Evolutionary conservation across 805 yeast genomes (phyloP).

Genomic region (Saturnispora dispora): DNA sequence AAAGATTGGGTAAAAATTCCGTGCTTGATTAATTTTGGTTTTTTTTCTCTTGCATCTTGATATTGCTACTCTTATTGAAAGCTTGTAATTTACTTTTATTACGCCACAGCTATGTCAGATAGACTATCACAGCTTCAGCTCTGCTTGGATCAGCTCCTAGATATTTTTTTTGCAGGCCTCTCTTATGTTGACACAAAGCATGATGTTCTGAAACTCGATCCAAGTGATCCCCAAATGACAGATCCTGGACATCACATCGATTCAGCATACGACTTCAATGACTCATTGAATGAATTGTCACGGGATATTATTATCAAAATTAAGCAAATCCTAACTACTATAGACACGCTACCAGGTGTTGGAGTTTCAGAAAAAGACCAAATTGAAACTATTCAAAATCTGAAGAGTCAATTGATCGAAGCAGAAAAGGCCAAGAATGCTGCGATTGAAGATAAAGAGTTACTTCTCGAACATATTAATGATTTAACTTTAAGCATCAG

Average conservation of each 20-base stretch:
- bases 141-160: conserved; percentile 75
- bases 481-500: conserved; percentile 54
- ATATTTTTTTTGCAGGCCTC: conserved; percentile 70
- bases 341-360: conserved; percentile 87
- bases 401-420: conserved; percentile 52
- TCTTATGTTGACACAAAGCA: conserved; percentile 75
- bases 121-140: conserved; percentile 83
- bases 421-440: conserved; percentile 50
- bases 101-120: conserved; percentile 49
- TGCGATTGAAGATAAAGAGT: conserved; percentile 57
- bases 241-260: conserved; percentile 51
- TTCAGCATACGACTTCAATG: conserved; percentile 26
- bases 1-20: background rate
- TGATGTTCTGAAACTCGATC: conserved; percentile 42
- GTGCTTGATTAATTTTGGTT: background rate
- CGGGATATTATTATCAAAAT: conserved; percentile 79
- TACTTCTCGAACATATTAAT: conserved; percentile 52
- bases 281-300: conserved; percentile 65
- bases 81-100: background rate
- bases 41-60: background rate
- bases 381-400: conserved; percentile 47
- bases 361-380: conserved; percentile 77
- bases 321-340: conserved; percentile 75
- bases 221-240: conserved; percentile 45
- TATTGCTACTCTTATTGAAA: background rate